These are phyloP conservation scores for Iris pallida DNA, from an alignment of 116 monocot species.

Conservation along the genomic window DNA sequence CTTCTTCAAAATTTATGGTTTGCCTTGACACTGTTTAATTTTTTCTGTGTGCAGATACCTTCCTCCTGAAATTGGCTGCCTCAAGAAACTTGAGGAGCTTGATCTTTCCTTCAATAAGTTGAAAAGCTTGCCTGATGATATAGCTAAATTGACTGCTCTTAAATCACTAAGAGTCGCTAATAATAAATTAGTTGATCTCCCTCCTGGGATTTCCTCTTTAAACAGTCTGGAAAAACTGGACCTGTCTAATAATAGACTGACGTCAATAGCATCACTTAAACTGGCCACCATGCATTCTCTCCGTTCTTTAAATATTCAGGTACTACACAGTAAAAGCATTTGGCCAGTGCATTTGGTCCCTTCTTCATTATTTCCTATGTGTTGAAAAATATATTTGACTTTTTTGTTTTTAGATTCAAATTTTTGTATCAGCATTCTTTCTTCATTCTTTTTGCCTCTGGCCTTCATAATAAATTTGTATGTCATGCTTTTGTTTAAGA, in stretches of 20 bases:
- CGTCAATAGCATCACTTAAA: slow-evolving; percentile 56
- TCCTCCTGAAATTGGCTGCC: slow-evolving; percentile 79
- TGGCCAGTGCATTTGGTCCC: too few species aligned
- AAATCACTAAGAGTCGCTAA: slow-evolving; percentile 70
- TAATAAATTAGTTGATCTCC: slow-evolving; percentile 85
- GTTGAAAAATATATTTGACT: too few species aligned
- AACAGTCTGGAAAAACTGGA: slow-evolving; percentile 66
- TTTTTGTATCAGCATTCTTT: too few species aligned
- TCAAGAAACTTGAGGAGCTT: slow-evolving; percentile 78
- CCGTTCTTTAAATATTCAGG: slow-evolving; percentile 80
- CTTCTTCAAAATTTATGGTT: too few species aligned
- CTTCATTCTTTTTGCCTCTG: too few species aligned
- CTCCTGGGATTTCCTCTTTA: slow-evolving; percentile 62
- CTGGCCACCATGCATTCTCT: slow-evolving; percentile 59
- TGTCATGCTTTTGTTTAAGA: too few species aligned
- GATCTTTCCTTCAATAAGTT: slow-evolving; percentile 97
- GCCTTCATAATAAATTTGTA: too few species aligned
- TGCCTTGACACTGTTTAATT: too few species aligned
- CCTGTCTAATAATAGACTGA: slow-evolving; percentile 83
- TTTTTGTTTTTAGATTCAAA: too few species aligned
- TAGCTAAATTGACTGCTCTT: slow-evolving; percentile 57
- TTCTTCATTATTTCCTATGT: too few species aligned
- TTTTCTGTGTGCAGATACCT: slow-evolving; percentile 48
- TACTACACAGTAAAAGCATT: slow-evolving; percentile 11
- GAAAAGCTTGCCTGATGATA: slow-evolving; percentile 76